Base-by-base conservation (phyloP, 148 eudicot genomes). In the Talinum fruticosum region DNA sequence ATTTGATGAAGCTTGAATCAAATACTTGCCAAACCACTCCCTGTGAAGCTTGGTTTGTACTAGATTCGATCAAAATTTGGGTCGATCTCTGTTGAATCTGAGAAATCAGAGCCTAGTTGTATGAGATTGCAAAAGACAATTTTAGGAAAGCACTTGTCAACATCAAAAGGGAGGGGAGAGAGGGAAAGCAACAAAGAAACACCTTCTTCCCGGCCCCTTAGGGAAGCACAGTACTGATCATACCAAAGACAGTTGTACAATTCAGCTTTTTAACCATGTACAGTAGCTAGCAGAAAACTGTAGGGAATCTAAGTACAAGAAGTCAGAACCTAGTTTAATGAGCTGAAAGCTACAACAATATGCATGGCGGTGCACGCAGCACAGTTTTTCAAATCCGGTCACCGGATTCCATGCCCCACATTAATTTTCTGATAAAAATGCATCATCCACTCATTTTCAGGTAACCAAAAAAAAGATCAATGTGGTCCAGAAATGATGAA, bases 291-390 rank as follows among this genome's bases (percentile, higher is more conserved):
- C 44, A 26, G 44, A 73, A 54, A 53, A 30, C n/a, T 34, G 44
- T 51, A 51, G 45, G 49, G 2, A 23, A 51, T 33, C 26, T 19
- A 49, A n/a, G 61, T 24, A 32, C 34, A 51, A 6, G 66, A 68
- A 66, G 34, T 6, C 16, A 49, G 33, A 26, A 12, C n/a, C 10
- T 18, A 53, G 70, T 70, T 78, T 38, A 79, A 64, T 79, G 47
- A 37, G 35, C n/a, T 72, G 76, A 61, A 72, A 79, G 76, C 54
- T 78, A 72, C 81, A 24, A 16, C n/a, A 37, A 78, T 15, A 38
- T 32, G 41, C 54, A 57, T 59, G 75, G 69, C 34, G 69, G 41
- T 78, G 74, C 66, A 71, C 19, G 13, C 36, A 59, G 37, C 30
- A 70, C 34, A 34, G 66, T 41, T 78, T 26, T 78, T 61, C 38